Base-by-base conservation (phyloP, 257 asterid genomes). In the Lithospermum erythrorhizon region DNA sequence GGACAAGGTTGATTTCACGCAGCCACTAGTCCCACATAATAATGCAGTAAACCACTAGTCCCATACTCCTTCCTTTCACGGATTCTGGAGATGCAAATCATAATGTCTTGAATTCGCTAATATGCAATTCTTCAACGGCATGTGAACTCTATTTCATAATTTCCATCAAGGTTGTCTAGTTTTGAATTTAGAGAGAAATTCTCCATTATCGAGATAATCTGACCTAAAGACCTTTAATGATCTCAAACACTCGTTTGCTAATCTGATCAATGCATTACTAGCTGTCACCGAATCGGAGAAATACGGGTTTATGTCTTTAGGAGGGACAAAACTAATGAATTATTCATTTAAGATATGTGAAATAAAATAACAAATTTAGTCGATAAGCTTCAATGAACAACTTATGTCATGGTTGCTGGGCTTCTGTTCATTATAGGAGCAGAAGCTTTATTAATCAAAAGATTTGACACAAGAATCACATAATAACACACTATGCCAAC, bases 1-100 rank as follows among this genome's bases (percentile, higher is more conserved):
- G 52, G 95, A 86, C 61, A 86, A 79, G 58, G 95, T 86, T 68
- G 95, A 86, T 71, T 86, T 86, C 51, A 91, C 95, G 61, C 95
- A 86, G 62, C 91, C 95, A 72, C 95, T 81, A 3, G 95, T 79
- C 65, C 95, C 95, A 70, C 95, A 86, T 64, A 83, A 80, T 57
- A 83, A 68, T 64, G 83, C 78, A 18, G 91, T 86, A 64, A 86
- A n/a, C n/a, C n/a, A n/a, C n/a, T n/a, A n/a, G n/a, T n/a, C n/a
- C n/a, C 78, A 54, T 89, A 86, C 65, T 86, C 91, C 81, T 81
- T 86, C 63, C 91, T 78, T 76, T 86, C 95, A 66, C 82, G 78
- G 68, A 86, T 78, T 75, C 95, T 86, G 85, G 63, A 83, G 66
- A 62, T 15, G 32, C 53, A 52, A 52, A 35, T 7, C 11, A 6